Evolutionary conservation across 441 rosid genomes (phyloP), one percentile per base, ranked within the genome.

Genomic region (Omphalea diandra): DNA sequence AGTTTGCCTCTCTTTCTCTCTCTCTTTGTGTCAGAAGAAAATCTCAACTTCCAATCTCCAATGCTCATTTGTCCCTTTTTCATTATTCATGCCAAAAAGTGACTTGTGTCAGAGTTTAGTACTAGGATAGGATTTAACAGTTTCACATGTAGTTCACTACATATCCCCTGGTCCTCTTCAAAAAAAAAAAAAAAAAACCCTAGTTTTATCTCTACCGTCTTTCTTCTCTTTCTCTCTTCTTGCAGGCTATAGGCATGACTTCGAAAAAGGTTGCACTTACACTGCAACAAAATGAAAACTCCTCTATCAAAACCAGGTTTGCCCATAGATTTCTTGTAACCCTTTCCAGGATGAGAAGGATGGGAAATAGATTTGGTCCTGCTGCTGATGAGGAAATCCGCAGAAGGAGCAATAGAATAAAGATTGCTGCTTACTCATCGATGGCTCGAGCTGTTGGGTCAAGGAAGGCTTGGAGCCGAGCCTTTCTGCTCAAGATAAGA

Each of bases 401-500:
- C 9, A 50, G 17, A 57, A 58, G 67, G 31, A 57, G 35, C 38
- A 40, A 9, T 14, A 69, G 58, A 12, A 65, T 75, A 63, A 75
- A 58, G 69, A 57, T 38, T 17, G 71, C 71, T 15, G 74, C 78
- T 56, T 50, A 70, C n/a, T 29, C 65, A 24, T 65, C 78, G 15
- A 70, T 75, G 78, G 78, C 65, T 40, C 59, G 18, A 29, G 70
- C 70, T 1, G 78, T 70, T 6, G 74, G 78, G 38, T 53, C 74
- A 0, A 57, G 35, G 52, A 69, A 67, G 38, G 44, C 46, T 11
- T 75, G 78, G 78, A 75, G 71, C 43, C 40, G 74, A 49, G 74
- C 78, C 9, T 55, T 75, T 50, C 71, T 70, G 38, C 29, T 65
- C 57, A 75, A 57, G 56, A 33, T 69, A 18, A 60, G 78, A 27